A percentile compares a stretch with the other conserved stretches of the same genome.
Conservation (phyloP, 1,139 yeast species). For the Nakaseomyces bracarensis region DNA sequence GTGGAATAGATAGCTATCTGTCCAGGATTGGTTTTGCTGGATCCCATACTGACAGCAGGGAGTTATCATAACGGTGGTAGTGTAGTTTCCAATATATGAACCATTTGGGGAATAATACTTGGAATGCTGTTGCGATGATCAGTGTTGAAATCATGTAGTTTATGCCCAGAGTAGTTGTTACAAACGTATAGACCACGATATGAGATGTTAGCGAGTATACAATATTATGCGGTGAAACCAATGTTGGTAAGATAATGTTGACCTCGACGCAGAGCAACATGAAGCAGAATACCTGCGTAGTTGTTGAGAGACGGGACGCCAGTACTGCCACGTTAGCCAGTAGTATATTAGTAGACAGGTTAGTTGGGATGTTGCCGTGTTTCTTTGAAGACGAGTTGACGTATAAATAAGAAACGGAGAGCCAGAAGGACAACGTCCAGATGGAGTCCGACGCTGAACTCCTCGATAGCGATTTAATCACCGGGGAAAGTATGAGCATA, state of each 20-base stretch:
- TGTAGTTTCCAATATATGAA: slow-evolving; percentile 29
- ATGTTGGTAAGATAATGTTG: slow-evolving; percentile 27
- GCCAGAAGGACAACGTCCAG: slow-evolving; percentile 83
- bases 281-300: slow-evolving; percentile 74
- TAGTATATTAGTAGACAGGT: slow-evolving; percentile 73
- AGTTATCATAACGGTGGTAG: slow-evolving; percentile 24
- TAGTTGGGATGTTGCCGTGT: slow-evolving; percentile 34
- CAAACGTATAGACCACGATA: slow-evolving; percentile 23
- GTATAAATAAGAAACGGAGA: slow-evolving; percentile 56
- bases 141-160: slow-evolving; percentile 18
- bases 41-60: slow-evolving; percentile 28
- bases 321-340: slow-evolving; percentile 81
- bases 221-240: slow-evolving; percentile 12
- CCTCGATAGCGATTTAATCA: slow-evolving; percentile 74
- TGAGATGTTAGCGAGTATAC: slow-evolving; percentile 15
- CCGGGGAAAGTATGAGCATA: slow-evolving; percentile 75
- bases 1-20: neutral
- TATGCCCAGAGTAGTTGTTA: slow-evolving; percentile 21
- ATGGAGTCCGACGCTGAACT: slow-evolving; percentile 91
- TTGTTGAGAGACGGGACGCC: slow-evolving; percentile 71
- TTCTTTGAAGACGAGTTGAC: slow-evolving; percentile 7
- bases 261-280: slow-evolving; percentile 27
- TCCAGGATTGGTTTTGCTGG: slow-evolving; percentile 27
- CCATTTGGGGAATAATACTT: slow-evolving; percentile 23
- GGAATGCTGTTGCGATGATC: slow-evolving; percentile 16